These are phyloP conservation scores for Sporisorium exsertum DNA, from an alignment of 1,284 basidiomycete species.

Conservation along the genomic window DNA sequence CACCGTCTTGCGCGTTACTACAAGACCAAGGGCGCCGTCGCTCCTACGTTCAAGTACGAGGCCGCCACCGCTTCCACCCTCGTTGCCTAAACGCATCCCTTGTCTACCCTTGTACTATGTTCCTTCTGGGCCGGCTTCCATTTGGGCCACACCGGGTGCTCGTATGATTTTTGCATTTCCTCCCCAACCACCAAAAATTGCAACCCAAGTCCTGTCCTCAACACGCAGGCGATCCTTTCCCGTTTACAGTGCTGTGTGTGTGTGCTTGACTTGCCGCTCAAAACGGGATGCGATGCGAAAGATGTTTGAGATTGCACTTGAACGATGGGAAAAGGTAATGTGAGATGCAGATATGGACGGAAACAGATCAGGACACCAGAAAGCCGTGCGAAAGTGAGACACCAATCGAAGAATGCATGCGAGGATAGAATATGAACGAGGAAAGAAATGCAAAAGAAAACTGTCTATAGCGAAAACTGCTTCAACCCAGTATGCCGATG, in stretches of 20 bases:
- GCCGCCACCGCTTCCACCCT: constrained; percentile 69
- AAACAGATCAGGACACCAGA: not conserved
- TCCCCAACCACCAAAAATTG: constrained; percentile 22
- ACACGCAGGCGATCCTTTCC: constrained; percentile 16
- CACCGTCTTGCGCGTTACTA: constrained; percentile 95
- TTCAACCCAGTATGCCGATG: constrained; percentile 43
- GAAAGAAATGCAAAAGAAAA: not conserved
- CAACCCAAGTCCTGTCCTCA: constrained; percentile 29
- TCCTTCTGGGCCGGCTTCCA: not conserved
- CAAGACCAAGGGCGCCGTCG: constrained; percentile 97
- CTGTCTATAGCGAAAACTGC: not conserved
- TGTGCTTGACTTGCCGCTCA: too few relatives aligned
- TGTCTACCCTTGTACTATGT: constrained; percentile 30
- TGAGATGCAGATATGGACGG: constrained; percentile 5
- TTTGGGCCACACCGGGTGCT: constrained; percentile 5
- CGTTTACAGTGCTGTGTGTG: too few relatives aligned
- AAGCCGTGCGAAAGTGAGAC: not conserved
- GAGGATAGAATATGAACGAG: not conserved
- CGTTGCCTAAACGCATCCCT: constrained; percentile 61
- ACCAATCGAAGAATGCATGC: constrained; percentile 1
- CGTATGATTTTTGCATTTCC: constrained; percentile 6
- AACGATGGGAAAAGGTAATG: not conserved
- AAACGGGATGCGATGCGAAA: not conserved
- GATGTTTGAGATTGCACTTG: not conserved
- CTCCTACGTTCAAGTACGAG: constrained; percentile 86